A percentile compares a stretch with the other conserved stretches of the same genome.
phyloP scores from a whole-genome alignment of 768 basidiomycete species.

The Phanerochaete sordida region DNA sequence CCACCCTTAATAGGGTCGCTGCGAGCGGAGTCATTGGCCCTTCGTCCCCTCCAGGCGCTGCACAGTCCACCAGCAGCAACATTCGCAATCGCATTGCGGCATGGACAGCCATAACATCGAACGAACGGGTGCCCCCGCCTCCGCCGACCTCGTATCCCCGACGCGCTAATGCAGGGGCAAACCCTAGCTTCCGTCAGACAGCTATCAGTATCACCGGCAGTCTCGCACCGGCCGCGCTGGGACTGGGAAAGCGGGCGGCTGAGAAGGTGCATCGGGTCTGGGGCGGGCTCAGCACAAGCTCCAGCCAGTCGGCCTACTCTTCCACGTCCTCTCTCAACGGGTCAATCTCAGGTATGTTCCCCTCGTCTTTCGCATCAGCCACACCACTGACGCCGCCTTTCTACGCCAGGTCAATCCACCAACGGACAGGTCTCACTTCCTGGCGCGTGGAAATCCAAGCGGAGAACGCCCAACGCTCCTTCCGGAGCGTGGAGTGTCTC shows the following conservation, averaged over 20 bases:
- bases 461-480: slow-evolving; percentile 58
- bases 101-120: slow-evolving; percentile 32
- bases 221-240: slow-evolving; percentile 62
- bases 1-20: slow-evolving; percentile 39
- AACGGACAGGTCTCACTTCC: slow-evolving; percentile 12
- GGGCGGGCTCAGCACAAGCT: slow-evolving; percentile 42
- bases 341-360: slow-evolving; percentile 19
- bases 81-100: slow-evolving; percentile 47
- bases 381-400: too few species aligned
- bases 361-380: too few species aligned
- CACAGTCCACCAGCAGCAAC: slow-evolving; percentile 36
- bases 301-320: slow-evolving; percentile 40
- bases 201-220: slow-evolving; percentile 70
- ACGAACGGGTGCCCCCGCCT: slow-evolving; percentile 6
- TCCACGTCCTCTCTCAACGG: slow-evolving; percentile 42
- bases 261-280: slow-evolving; percentile 72
- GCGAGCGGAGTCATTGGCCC: slow-evolving; percentile 41
- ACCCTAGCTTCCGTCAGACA: slow-evolving; percentile 50
- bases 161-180: neutral
- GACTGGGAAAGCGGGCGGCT: slow-evolving; percentile 62
- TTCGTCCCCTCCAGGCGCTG: slow-evolving; percentile 25
- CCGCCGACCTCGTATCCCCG: slow-evolving; percentile 16
- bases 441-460: slow-evolving; percentile 29
- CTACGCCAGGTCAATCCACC: too few species aligned
- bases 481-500: slow-evolving; percentile 55